A percentile compares a stretch with the other conserved stretches of the same genome.
phyloP scores from a whole-genome alignment of 805 yeast species.

The Candida namnaoensis region DNA sequence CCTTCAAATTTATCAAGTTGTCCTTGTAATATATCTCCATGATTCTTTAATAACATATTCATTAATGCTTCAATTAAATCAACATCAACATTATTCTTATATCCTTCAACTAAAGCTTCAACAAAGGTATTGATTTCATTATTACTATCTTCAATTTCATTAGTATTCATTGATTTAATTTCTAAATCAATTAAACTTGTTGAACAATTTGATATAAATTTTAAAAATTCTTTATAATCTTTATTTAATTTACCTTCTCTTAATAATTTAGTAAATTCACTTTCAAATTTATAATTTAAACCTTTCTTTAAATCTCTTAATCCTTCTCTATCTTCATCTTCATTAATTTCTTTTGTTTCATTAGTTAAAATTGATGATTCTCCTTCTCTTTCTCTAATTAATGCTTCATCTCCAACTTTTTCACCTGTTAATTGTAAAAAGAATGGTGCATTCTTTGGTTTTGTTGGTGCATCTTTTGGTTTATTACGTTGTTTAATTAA shows the following conservation, averaged over 20 bases:
- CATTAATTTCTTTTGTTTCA: background rate
- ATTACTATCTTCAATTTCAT: too few species aligned
- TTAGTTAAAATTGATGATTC: slow-evolving; percentile 10
- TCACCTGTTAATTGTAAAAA: slow-evolving; percentile 65
- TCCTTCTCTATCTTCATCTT: slow-evolving; percentile 2
- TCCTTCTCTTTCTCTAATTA: slow-evolving; percentile 29
- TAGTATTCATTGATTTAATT: slow-evolving; percentile 64
- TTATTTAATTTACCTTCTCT: slow-evolving; percentile 36
- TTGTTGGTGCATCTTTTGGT: slow-evolving; percentile 83
- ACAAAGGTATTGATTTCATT: slow-evolving; percentile 4
- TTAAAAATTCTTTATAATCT: slow-evolving; percentile 44
- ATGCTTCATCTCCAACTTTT: slow-evolving; percentile 64
- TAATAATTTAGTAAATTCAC: slow-evolving; percentile 59
- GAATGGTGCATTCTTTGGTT: slow-evolving; percentile 74
- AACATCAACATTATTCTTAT: slow-evolving; percentile 46
- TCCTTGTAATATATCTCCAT: slow-evolving; percentile 66
- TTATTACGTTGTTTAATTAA: slow-evolving; percentile 79
- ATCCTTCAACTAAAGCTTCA: slow-evolving; percentile 66
- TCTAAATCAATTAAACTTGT: slow-evolving; percentile 83
- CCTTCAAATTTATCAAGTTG: slow-evolving; percentile 25
- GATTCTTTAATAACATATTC: slow-evolving; percentile 63
- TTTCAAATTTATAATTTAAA: slow-evolving; percentile 47
- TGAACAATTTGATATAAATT: slow-evolving; percentile 46
- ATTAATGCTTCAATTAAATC: slow-evolving; percentile 81
- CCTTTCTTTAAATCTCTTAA: slow-evolving; percentile 14